These are phyloP conservation scores for Furcasterigmium furcatum DNA, from an alignment of 2,329 filamentous ascomycete genomes.

Conservation along the genomic window DNA sequence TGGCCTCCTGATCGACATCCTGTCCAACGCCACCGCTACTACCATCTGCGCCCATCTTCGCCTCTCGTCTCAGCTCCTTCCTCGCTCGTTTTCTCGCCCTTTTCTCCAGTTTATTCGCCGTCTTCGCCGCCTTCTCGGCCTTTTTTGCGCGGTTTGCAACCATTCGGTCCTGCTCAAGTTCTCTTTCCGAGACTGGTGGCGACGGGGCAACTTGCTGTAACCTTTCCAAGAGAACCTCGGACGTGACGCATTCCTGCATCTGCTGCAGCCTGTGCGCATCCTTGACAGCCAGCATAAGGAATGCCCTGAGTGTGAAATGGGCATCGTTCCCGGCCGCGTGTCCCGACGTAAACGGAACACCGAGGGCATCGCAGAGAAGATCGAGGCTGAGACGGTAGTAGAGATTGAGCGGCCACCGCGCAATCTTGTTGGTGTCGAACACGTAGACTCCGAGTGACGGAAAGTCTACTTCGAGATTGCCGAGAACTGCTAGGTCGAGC, in stretches of 20 bases:
- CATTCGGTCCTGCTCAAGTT: background rate
- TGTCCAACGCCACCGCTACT: too few relatives aligned
- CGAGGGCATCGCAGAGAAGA: slow-evolving; percentile 14
- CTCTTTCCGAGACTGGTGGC: background rate
- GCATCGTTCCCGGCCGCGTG: slow-evolving; percentile 23
- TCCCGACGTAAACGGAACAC: slow-evolving; percentile 13
- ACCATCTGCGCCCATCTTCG: too few relatives aligned
- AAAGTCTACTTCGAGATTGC: slow-evolving; percentile 1
- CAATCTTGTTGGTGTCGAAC: slow-evolving; percentile 19
- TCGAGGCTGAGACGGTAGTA: slow-evolving; percentile 16
- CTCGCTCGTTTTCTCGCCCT: too few relatives aligned
- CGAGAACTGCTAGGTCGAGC: slow-evolving; percentile 6
- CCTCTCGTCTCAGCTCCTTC: too few relatives aligned
- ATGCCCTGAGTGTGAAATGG: slow-evolving; percentile 15
- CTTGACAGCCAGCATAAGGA: slow-evolving; percentile 8
- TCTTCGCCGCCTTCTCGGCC: too few relatives aligned
- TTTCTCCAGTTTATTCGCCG: too few relatives aligned
- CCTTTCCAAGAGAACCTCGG: too few relatives aligned
- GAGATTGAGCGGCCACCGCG: slow-evolving; percentile 18
- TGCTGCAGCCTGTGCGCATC: slow-evolving; percentile 2
- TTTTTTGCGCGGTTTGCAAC: too few relatives aligned
- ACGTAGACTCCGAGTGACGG: slow-evolving; percentile 4
- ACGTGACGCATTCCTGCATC: background rate
- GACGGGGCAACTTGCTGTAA: background rate
- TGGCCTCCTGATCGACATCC: too few relatives aligned